Conservation (phyloP, 176 grass and related monocot species). For the Poa annua region DNA sequence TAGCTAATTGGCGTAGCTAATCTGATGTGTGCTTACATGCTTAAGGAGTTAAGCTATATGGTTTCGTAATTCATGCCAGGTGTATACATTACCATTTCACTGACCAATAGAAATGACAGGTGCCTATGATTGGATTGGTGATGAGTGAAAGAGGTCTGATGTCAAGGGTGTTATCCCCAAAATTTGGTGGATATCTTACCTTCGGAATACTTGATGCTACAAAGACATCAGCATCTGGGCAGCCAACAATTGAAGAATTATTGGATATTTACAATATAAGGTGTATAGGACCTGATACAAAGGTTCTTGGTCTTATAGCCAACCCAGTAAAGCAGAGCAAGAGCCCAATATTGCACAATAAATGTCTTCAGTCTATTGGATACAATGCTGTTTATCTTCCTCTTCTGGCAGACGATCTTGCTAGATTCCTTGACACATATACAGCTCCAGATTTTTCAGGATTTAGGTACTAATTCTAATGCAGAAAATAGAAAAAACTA, state of each 20-base stretch:
- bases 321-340: slow-evolving; percentile 96
- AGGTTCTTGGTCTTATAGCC: slow-evolving; percentile 81
- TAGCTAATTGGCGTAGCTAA: slow-evolving; percentile 1
- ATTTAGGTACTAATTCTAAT: slow-evolving; percentile 75
- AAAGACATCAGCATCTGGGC: slow-evolving; percentile 76
- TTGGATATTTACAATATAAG: slow-evolving; percentile 81
- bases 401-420: slow-evolving; percentile 84
- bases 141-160: slow-evolving; percentile 92
- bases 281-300: slow-evolving; percentile 70
- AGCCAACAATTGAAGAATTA: slow-evolving; percentile 82
- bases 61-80: slow-evolving; percentile 23
- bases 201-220: slow-evolving; percentile 73
- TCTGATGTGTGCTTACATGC: slow-evolving; percentile 34
- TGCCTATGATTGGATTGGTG: slow-evolving; percentile 91
- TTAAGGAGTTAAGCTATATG: slow-evolving; percentile 1
- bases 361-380: slow-evolving; percentile 74
- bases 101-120: slow-evolving; percentile 68
- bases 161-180: slow-evolving; percentile 77
- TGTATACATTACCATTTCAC: slow-evolving; percentile 44
- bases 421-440: slow-evolving; percentile 78
- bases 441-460: slow-evolving; percentile 85
- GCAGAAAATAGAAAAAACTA: slow-evolving; percentile 11
- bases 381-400: slow-evolving; percentile 92
- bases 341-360: slow-evolving; percentile 90
- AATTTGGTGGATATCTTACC: slow-evolving; percentile 91